These are phyloP conservation scores for Metschnikowia lochheadii DNA, from an alignment of 805 yeast species.

Conservation along the genomic window DNA sequence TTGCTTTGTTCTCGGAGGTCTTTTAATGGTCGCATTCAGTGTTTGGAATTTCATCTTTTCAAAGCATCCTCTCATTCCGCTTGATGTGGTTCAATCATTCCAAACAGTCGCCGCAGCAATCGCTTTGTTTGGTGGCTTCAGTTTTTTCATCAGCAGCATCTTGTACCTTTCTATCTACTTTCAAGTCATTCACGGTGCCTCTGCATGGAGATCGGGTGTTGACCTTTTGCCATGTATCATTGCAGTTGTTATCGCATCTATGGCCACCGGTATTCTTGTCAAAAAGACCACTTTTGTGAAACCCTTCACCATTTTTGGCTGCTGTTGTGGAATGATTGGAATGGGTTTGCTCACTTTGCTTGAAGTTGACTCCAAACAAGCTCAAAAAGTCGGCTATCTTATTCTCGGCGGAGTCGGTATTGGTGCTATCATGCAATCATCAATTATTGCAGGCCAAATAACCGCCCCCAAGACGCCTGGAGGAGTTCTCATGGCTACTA, in stretches of 20 bases:
- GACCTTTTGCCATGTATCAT: constrained; percentile 42
- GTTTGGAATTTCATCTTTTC: constrained; percentile 20
- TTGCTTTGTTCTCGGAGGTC: constrained; percentile 22
- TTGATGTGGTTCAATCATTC: constrained; percentile 13
- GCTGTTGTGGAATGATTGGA: constrained; percentile 38
- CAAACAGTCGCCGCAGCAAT: constrained; percentile 16
- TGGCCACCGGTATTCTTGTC: constrained; percentile 35
- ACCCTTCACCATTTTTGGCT: constrained; percentile 35
- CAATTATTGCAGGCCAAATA: constrained; percentile 43
- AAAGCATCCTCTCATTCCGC: constrained; percentile 19
- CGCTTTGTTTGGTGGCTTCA: constrained; percentile 15
- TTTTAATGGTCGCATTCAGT: constrained; percentile 14
- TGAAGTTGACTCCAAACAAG: constrained; percentile 30
- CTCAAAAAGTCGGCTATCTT: constrained; percentile 42
- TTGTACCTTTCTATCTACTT: constrained; percentile 43
- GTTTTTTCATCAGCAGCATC: constrained; percentile 18
- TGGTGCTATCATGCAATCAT: constrained; percentile 47
- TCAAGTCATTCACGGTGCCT: constrained; percentile 42
- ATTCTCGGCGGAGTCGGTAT: constrained; percentile 45
- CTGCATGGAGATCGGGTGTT: constrained; percentile 44
- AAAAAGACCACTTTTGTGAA: constrained; percentile 38
- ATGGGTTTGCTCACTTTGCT: constrained; percentile 43
- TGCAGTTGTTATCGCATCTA: constrained; percentile 35
- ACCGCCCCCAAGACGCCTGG: constrained; percentile 51
- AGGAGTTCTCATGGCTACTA: constrained; percentile 44